Base-by-base conservation (phyloP, 2,329 filamentous ascomycete genomes). In the Raffaelea arxii region DNA sequence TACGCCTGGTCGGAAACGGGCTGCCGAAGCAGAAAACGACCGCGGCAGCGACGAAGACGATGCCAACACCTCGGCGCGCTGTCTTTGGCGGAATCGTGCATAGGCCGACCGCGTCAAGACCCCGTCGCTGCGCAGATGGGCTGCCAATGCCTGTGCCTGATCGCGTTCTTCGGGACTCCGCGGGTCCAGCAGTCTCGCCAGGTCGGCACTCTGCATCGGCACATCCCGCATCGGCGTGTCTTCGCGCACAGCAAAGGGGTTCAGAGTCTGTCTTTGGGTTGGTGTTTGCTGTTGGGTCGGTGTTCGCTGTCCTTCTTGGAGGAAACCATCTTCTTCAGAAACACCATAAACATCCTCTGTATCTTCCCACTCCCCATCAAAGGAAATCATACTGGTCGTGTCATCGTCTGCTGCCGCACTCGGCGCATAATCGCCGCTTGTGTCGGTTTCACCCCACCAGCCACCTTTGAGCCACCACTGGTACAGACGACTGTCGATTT, bases 41-140 rank as follows among this genome's bases (percentile, higher is more conserved):
- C 53, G 16, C 24, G 6, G 32, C 7, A 46, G 48, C 21, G 54
- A 49, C 1, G 49, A 52, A 36, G 58, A 51, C 10, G 32, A 10
- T 9, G 66, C 62, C 12, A 92, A 67, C 19, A 97, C 70, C 46
- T 78, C 79, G 1, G 81, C 78, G 42, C 85, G 78, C 48, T 89
- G 82, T 21, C 75, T 72, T 54, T 86, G 80, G 44, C 84, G 70
- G 53, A 82, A 72, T 37, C 77, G 77, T 39, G 74, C 75, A 65
- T 86, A 96, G 43, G 78, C 80, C 14, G 86, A 86, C 36, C 92
- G 82, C 2, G 92, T 98, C 67, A 96, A 72, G 47, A 91, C 81
- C 19, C 72, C 74, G 23, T 82, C 71, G 49, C 79, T 82, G 47
- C 75, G 71, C 1, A 97, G 72, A 61, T 94, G 90, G 0, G 86